These are phyloP conservation scores for Kodamaea hsintzibuensis DNA, from an alignment of 805 yeast genomes.

Conservation along the genomic window DNA sequence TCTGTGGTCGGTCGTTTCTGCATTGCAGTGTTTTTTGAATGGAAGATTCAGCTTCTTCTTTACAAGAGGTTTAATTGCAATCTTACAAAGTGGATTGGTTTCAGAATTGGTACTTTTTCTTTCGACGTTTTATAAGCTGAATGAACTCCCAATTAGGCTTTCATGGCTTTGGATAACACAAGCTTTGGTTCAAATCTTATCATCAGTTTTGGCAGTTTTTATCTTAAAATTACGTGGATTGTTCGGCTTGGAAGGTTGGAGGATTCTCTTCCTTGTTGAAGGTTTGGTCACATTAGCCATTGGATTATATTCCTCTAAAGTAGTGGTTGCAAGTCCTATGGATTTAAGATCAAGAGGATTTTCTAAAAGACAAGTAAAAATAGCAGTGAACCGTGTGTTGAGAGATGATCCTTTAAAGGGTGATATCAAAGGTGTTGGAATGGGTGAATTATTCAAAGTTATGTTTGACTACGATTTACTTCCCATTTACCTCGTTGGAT, in stretches of 20 bases:
- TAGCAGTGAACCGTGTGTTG: slow-evolving; percentile 29
- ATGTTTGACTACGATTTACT: slow-evolving; percentile 27
- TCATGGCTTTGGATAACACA: slow-evolving; percentile 62
- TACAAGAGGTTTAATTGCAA: slow-evolving; percentile 23
- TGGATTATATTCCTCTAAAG: slow-evolving; percentile 33
- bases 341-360: slow-evolving; percentile 24
- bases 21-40: slow-evolving; percentile 20
- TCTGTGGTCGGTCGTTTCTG: slow-evolving; percentile 25
- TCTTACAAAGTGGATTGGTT: slow-evolving; percentile 38
- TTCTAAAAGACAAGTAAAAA: slow-evolving; percentile 27
- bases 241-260: slow-evolving; percentile 21
- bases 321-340: slow-evolving; percentile 37
- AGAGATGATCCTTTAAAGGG: slow-evolving; percentile 34
- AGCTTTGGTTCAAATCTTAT: slow-evolving; percentile 45
- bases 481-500: slow-evolving; percentile 27
- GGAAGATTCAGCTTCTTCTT: slow-evolving; percentile 18
- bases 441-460: slow-evolving; percentile 19
- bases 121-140: slow-evolving; percentile 62
- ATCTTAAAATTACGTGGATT: slow-evolving; percentile 43
- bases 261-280: slow-evolving; percentile 27
- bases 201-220: slow-evolving; percentile 53
- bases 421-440: slow-evolving; percentile 27
- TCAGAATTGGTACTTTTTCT: slow-evolving; percentile 65
- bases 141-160: slow-evolving; percentile 58
- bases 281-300: slow-evolving; percentile 21